Conservation (phyloP, 176 grass and related monocot species). For the Panicum miliaceum region DNA sequence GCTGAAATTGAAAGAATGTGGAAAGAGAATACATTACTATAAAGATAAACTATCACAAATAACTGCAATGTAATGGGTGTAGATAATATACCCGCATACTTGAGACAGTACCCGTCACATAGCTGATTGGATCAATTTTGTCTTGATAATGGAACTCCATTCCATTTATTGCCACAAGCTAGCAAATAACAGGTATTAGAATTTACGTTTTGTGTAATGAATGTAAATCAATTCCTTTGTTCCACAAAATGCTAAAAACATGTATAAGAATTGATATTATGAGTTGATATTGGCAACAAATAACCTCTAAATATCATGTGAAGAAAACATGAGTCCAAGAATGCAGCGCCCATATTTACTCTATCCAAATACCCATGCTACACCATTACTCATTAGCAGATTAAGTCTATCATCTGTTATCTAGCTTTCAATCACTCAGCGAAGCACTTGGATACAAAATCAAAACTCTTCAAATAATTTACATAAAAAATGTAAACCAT, state of each 20-base stretch:
- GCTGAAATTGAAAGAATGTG: constrained; percentile 12
- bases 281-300: constrained; percentile 15
- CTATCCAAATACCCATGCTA: neutral
- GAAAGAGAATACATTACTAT: constrained; percentile 37
- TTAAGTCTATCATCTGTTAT: neutral
- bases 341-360: constrained; percentile 12
- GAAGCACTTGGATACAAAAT: constrained; percentile 9
- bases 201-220: constrained; percentile 30
- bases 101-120: constrained; percentile 63
- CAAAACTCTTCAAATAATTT: constrained; percentile 17
- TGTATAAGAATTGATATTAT: constrained; percentile 17
- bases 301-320: constrained; percentile 20
- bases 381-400: neutral
- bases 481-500: constrained; percentile 16
- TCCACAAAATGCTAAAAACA: neutral
- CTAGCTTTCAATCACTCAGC: neutral
- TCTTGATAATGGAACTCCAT: constrained; percentile 87
- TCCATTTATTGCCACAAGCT: constrained; percentile 78
- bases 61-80: constrained; percentile 32
- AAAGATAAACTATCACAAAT: constrained; percentile 20
- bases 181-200: constrained; percentile 39
- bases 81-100: constrained; percentile 72
- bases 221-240: constrained; percentile 24
- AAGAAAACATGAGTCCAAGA: constrained; percentile 19
- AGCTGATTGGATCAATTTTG: constrained; percentile 70